Conservation (phyloP, 2,329 filamentous ascomycete species). For the Talaromyces sp. region DNA sequence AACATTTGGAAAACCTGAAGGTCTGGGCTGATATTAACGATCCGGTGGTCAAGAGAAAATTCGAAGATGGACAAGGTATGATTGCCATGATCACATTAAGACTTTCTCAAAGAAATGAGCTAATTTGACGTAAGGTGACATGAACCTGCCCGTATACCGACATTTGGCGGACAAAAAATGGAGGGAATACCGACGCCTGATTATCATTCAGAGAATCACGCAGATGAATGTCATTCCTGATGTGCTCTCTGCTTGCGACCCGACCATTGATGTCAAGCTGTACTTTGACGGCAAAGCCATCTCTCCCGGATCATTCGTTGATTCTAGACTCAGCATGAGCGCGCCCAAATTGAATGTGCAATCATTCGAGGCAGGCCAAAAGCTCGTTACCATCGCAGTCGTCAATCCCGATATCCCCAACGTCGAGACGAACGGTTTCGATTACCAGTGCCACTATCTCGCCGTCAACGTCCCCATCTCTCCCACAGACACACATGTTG, state of each 20-base stretch:
- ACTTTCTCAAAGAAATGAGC: too few species aligned
- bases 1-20: conserved; percentile 74
- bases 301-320: conserved; percentile 73
- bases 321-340: conserved; percentile 68
- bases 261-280: conserved; percentile 74
- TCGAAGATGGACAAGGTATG: conserved; percentile 82
- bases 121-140: conserved; percentile 65
- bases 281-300: conserved; percentile 71
- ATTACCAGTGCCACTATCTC: conserved; percentile 80
- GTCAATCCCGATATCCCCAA: conserved; percentile 90
- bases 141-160: conserved; percentile 95
- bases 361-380: conserved; percentile 75
- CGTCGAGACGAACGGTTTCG: conserved; percentile 69
- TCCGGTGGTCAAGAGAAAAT: conserved; percentile 85
- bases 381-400: conserved; percentile 78
- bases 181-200: conserved; percentile 73
- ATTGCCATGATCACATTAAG: too few species aligned
- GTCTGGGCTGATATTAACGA: conserved; percentile 93
- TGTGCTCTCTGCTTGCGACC: conserved; percentile 74
- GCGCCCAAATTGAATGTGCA: conserved; percentile 77
- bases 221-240: conserved; percentile 89
- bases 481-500: conserved; percentile 58
- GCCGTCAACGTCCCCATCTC: conserved; percentile 69
- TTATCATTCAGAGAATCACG: conserved; percentile 79
- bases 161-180: conserved; percentile 84